Percentiles rank a stretch among this genome's conserved stretches.
phyloP scores from a whole-genome alignment of 805 yeast genomes.

The Lachancea mirantina region DNA sequence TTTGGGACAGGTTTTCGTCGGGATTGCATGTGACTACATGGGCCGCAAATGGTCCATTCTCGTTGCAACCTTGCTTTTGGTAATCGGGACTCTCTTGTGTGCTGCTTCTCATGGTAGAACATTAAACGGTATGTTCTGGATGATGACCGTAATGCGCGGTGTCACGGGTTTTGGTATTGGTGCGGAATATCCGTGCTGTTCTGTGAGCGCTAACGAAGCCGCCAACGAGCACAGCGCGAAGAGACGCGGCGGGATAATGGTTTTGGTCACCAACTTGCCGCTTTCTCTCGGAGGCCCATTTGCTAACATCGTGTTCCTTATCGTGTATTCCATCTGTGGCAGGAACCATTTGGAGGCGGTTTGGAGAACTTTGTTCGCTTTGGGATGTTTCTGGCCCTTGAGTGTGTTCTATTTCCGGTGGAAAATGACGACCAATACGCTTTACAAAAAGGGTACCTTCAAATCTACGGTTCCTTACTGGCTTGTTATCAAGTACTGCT shows the following conservation, averaged over 20 bases:
- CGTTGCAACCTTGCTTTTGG: conserved; percentile 52
- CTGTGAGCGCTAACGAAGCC: conserved; percentile 64
- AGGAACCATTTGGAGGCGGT: conserved; percentile 40
- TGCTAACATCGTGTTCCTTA: conserved; percentile 57
- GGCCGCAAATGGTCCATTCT: conserved; percentile 69
- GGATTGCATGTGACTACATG: conserved; percentile 55
- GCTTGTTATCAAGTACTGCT: conserved; percentile 57
- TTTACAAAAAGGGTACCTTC: conserved; percentile 60
- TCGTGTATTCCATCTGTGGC: conserved; percentile 56
- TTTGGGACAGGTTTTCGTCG: conserved; percentile 61
- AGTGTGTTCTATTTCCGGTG: conserved; percentile 64
- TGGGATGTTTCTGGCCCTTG: conserved; percentile 63
- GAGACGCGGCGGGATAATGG: conserved; percentile 59
- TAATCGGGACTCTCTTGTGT: conserved; percentile 58
- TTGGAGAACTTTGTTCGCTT: conserved; percentile 66
- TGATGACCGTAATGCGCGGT: conserved; percentile 68
- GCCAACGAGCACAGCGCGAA: conserved; percentile 56
- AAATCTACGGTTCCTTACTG: conserved; percentile 49
- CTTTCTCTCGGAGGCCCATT: conserved; percentile 75
- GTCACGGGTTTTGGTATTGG: conserved; percentile 74
- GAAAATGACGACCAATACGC: conserved; percentile 59
- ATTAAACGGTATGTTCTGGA: conserved; percentile 61
- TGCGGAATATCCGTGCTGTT: conserved; percentile 67
- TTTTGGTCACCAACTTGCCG: conserved; percentile 66
- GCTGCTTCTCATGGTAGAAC: conserved; percentile 65